Evolutionary conservation across 768 basidiomycete species (phyloP).

Genomic region (Phanerochaete sordida): DNA sequence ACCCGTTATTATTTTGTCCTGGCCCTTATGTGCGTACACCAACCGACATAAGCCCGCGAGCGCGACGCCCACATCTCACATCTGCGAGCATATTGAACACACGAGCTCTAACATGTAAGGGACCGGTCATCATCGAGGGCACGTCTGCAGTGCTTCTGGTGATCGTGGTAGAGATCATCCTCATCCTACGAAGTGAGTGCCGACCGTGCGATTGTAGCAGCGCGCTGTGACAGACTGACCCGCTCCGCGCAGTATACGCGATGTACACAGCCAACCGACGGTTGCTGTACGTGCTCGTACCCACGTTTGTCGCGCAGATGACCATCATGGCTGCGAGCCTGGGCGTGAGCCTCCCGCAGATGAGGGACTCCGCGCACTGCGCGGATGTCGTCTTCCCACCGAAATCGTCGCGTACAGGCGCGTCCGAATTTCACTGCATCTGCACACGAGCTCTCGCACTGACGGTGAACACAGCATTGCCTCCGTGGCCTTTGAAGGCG

Average conservation of each 20-base stretch:
- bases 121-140: constrained; percentile 14
- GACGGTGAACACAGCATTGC: background rate
- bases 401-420: constrained; percentile 11
- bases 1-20: constrained; percentile 14
- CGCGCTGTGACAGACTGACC: background rate
- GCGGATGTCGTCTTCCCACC: constrained; percentile 3
- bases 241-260: constrained; percentile 10
- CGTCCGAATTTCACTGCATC: background rate
- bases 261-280: constrained; percentile 13
- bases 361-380: constrained; percentile 10
- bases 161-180: constrained; percentile 9
- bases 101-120: constrained; percentile 6
- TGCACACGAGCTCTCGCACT: background rate
- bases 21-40: constrained; percentile 11
- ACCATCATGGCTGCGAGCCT: constrained; percentile 9
- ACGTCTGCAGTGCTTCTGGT: constrained; percentile 12
- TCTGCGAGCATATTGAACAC: constrained; percentile 7
- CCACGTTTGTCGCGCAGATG: constrained; percentile 1
- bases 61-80: background rate
- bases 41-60: background rate
- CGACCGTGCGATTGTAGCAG: background rate
- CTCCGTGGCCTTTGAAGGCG: constrained; percentile 14
- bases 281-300: constrained; percentile 3
- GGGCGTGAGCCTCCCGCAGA: constrained; percentile 8
- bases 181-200: constrained; percentile 13